phyloP scores from a whole-genome alignment of 768 basidiomycete species.

The Tricholoma sp. region DNA sequence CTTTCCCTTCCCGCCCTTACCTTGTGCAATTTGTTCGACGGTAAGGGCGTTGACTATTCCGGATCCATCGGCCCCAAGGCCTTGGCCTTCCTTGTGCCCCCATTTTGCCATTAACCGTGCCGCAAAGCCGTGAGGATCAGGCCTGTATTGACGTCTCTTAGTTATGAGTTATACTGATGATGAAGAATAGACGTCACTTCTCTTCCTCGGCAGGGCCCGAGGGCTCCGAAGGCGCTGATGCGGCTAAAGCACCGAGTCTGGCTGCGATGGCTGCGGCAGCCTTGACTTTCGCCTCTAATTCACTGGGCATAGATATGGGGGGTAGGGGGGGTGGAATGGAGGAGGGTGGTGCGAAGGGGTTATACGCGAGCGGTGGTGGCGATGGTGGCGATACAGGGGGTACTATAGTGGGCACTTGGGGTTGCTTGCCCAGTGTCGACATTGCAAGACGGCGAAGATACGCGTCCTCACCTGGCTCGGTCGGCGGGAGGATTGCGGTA shows the following conservation, averaged over 20 bases:
- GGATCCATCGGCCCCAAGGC: conserved; percentile 75
- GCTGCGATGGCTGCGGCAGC: conserved; percentile 83
- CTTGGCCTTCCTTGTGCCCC: conserved; percentile 94
- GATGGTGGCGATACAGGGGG: conserved; percentile 33
- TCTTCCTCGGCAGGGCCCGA: conserved; percentile 28
- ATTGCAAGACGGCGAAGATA: conserved; percentile 59
- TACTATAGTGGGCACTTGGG: conserved; percentile 12
- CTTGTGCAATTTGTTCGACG: conserved; percentile 59
- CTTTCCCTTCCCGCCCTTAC: conserved; percentile 35
- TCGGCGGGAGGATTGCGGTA: conserved; percentile 10
- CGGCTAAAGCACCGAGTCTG: conserved; percentile 54
- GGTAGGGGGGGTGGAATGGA: conserved; percentile 54
- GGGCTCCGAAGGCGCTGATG: conserved; percentile 20
- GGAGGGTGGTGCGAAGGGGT: conserved; percentile 63
- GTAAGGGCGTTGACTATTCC: conserved; percentile 89
- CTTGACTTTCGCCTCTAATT: conserved; percentile 64
- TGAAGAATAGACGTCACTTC: conserved; percentile 17
- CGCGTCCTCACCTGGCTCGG: conserved; percentile 62
- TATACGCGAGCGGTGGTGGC: conserved; percentile 56
- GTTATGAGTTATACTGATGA: not conserved
- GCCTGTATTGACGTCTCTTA: conserved; percentile 20
- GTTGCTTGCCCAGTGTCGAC: conserved; percentile 30
- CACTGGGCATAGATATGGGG: conserved; percentile 30
- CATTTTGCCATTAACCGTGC: conserved; percentile 91
- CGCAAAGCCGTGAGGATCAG: conserved; percentile 73